Evolutionary conservation across 2,329 filamentous ascomycete species (phyloP), one percentile per base, ranked within the genome.

Genomic region (Pseudocercospora musae): DNA sequence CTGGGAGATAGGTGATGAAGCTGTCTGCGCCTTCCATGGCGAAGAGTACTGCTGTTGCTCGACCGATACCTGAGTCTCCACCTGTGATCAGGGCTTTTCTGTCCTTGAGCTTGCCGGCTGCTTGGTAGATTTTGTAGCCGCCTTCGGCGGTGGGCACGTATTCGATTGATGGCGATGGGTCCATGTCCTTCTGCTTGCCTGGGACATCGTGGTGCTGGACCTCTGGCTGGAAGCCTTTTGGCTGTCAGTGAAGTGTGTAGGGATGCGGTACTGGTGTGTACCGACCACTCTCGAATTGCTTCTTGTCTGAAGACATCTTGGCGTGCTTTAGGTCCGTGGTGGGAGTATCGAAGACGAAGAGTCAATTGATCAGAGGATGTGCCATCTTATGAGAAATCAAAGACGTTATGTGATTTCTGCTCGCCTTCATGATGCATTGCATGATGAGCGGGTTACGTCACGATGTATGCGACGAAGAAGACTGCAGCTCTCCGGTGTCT

Each of bases 71-170:
- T 6, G 85, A 88, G 75, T 94, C 90, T 3, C 91, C 91, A 15
- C 90, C 90, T 0, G 91, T 94, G 70, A 95, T 94, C 62, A 95
- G 77, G 7, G 90, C 90, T 62, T 86, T 89, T 76, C 89, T 90
- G 65, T 87, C 90, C 70, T 85, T 77, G 6, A 95, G 84, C 78
- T 95, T 96, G 54, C 86, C 87, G 0, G 90, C 89, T 3, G 89
- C 85, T 72, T 87, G 87, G 79, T 95, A 94, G 53, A 83, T 83
- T 70, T 89, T 85, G 69, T 85, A 87, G 11, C 86, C 85, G 40
- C 88, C 88, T 62, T 89, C 85, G 18, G 84, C 82, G 4, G 85
- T 87, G 0, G 90, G 90, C 1, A 93, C 76, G 62, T 88, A 80
- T 59, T 89, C 85, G 60, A 84, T 85, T 49, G 84, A 79, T 1